These are phyloP conservation scores for Mallotus repandus DNA, from an alignment of 441 rosid species.

Conservation along the genomic window DNA sequence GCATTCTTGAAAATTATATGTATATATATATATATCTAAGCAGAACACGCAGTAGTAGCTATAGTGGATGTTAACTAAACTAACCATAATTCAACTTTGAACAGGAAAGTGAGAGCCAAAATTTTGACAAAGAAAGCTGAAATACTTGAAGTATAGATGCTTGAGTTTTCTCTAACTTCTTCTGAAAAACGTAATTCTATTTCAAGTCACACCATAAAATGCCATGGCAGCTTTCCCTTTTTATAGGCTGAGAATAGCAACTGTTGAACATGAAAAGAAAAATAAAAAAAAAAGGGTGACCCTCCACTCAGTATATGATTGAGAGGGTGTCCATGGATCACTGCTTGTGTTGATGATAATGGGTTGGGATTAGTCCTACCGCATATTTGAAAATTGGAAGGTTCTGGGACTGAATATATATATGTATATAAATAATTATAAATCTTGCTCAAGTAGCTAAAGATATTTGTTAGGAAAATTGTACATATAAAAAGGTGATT, in stretches of 20 bases:
- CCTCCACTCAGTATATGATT: constrained; percentile 31
- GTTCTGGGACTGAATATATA: constrained; percentile 23
- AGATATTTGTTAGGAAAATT: not conserved
- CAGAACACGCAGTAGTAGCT: too few species aligned
- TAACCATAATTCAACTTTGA: constrained; percentile 28
- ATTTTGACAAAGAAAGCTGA: constrained; percentile 3
- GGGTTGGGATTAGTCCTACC: constrained; percentile 31
- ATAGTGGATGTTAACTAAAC: not conserved
- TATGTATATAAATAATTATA: too few species aligned
- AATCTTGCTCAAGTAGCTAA: not conserved
- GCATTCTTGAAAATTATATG: not conserved
- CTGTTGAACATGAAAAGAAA: constrained; percentile 8
- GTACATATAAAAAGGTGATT: constrained; percentile 23
- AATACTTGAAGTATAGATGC: constrained; percentile 3
- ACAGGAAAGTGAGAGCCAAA: not conserved
- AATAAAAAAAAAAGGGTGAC: constrained; percentile 24
- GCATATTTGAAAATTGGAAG: constrained; percentile 27
- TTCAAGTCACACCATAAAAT: constrained; percentile 14
- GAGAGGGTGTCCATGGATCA: constrained; percentile 25
- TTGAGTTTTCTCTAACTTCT: not conserved
- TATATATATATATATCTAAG: too few species aligned
- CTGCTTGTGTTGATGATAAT: constrained; percentile 19
- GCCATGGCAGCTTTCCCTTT: constrained; percentile 24
- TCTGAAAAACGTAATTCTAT: not conserved
- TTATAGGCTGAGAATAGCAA: constrained; percentile 33